Evolutionary conservation across 805 yeast species (phyloP).

Genomic region (Torulaspora microellipsoides): DNA sequence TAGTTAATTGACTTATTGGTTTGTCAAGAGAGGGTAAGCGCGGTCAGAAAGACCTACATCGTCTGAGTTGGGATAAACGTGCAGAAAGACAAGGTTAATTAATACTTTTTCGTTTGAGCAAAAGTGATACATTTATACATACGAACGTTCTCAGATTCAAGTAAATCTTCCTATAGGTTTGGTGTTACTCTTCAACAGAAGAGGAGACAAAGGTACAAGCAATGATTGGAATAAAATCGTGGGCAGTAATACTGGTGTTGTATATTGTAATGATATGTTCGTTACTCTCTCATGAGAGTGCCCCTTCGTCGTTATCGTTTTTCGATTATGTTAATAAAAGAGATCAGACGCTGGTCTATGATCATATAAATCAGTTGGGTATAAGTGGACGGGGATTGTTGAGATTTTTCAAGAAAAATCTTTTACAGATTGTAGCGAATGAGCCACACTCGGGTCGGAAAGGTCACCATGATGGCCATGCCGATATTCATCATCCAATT

Average conservation of each 20-base stretch:
- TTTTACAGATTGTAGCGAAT: slow-evolving; percentile 4
- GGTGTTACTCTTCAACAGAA: no score
- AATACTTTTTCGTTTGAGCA: no score
- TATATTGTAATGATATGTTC: slow-evolving; percentile 8
- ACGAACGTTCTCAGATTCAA: no score
- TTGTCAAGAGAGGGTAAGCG: no score
- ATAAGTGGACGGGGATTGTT: slow-evolving; percentile 15
- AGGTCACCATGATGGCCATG: not conserved
- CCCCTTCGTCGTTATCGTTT: slow-evolving; percentile 2
- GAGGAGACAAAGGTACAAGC: no score
- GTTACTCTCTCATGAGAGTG: slow-evolving; percentile 7
- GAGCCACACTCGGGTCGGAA: not conserved
- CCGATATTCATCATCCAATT: not conserved
- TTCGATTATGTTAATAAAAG: slow-evolving; percentile 6
- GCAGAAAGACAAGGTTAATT: no score
- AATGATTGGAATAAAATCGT: slow-evolving; percentile 6
- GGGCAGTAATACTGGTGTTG: slow-evolving; percentile 9
- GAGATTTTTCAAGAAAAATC: slow-evolving; percentile 12
- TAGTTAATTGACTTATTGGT: no score
- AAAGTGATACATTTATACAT: no score
- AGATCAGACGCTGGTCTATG: not conserved
- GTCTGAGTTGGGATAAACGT: no score
- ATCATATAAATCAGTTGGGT: slow-evolving; percentile 9
- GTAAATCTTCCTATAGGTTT: no score
- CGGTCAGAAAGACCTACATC: no score